Evolutionary conservation across 1,284 basidiomycete species (phyloP).

Genomic region (Trametes sp.): DNA sequence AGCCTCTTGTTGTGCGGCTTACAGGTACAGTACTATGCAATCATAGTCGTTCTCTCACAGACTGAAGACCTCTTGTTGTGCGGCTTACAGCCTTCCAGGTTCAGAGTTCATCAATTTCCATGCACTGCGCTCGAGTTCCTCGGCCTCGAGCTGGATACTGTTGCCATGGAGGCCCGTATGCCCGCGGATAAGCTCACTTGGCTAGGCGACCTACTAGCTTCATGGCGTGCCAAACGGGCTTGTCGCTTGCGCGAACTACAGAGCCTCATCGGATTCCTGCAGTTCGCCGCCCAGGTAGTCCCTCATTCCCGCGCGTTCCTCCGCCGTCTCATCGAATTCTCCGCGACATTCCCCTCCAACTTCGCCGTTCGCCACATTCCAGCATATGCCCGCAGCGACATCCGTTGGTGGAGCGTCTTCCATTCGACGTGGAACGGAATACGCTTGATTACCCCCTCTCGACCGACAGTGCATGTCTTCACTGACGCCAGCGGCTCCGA

Average conservation of each 20-base stretch:
- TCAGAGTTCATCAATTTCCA: no score
- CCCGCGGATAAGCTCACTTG: constrained; percentile 9
- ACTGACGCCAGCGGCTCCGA: constrained; percentile 14
- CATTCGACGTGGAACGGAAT: constrained; percentile 10
- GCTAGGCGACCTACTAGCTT: background rate
- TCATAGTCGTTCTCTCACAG: no score
- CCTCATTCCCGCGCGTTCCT: constrained; percentile 10
- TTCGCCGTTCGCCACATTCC: constrained; percentile 11
- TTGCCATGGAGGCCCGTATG: constrained; percentile 15
- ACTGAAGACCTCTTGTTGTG: no score
- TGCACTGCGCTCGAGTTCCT: constrained; percentile 9
- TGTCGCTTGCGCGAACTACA: constrained; percentile 15
- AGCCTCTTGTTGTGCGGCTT: no score
- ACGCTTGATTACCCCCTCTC: background rate
- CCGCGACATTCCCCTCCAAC: background rate
- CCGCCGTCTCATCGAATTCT: constrained; percentile 13
- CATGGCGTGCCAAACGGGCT: background rate
- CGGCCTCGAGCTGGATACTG: constrained; percentile 16
- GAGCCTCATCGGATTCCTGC: constrained; percentile 16
- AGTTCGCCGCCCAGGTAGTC: constrained; percentile 16
- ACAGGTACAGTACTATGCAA: no score
- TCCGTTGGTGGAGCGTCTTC: constrained; percentile 17
- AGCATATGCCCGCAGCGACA: constrained; percentile 7
- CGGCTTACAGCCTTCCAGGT: no score
- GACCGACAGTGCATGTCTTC: constrained; percentile 5